Conservation (phyloP, 2,329 filamentous ascomycete species). For the Aspergillus sp. region DNA sequence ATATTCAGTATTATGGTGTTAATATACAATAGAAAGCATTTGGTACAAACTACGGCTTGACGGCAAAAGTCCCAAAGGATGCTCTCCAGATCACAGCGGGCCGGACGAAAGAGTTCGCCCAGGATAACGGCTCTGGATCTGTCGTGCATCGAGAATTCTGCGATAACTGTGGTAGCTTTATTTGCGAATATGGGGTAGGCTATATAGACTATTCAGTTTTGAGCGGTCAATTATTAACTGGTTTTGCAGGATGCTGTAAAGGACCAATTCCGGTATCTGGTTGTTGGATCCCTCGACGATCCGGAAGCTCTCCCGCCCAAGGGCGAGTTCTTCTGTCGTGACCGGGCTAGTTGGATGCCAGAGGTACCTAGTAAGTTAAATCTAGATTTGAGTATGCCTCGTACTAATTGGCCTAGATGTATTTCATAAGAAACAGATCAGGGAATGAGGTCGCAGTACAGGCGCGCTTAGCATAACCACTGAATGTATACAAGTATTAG, state of each 20-base stretch:
- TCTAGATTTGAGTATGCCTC: neutral
- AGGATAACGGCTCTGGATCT: conserved; percentile 52
- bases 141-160: conserved; percentile 55
- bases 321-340: conserved; percentile 57
- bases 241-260: conserved; percentile 29
- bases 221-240: neutral
- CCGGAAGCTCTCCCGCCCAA: conserved; percentile 52
- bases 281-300: conserved; percentile 53
- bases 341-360: conserved; percentile 52
- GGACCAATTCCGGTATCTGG: conserved; percentile 43
- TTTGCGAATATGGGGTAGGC: conserved; percentile 54
- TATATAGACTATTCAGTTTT: no score
- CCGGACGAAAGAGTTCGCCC: conserved; percentile 43
- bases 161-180: conserved; percentile 50
- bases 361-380: conserved; percentile 45
- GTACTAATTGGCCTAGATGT: conserved; percentile 32
- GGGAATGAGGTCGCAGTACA: conserved; percentile 31
- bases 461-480: no score
- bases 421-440: conserved; percentile 49
- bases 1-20: neutral
- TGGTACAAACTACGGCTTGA: conserved; percentile 53
- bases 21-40: conserved; percentile 48
- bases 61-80: conserved; percentile 50
- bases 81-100: conserved; percentile 44
- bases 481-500: neutral